Evolutionary conservation across 2,329 filamentous ascomycete species (phyloP), one percentile per base, ranked within the genome.

Genomic region (Aplosporella prunicola): DNA sequence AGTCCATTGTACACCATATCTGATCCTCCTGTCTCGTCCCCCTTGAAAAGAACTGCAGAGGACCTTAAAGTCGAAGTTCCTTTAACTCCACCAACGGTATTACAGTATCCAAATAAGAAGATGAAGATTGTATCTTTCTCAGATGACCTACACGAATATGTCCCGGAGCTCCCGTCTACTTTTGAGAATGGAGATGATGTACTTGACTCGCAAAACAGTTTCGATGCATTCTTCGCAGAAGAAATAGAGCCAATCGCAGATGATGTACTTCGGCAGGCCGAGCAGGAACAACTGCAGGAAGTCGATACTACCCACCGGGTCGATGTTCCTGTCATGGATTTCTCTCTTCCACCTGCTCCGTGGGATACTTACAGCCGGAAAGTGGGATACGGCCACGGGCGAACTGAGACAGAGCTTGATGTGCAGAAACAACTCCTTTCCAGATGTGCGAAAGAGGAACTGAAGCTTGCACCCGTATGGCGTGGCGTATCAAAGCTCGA

Each of bases 231-330:
- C 30, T 53, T 61, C 16, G 41, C 57, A 9, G 48, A 59, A 5
- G 40, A 55, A 1, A 43, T 68, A 3, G 49, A 50, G 20, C 54
- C 60, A 11, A 40, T 61, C 10, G 64, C 58, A 3, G 47, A 56
- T 20, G 47, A 61, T 20, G 60, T 53, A 3, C 51, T 59, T 3
- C 41, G 47, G 10, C 51, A 46, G 13, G 29, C 65, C 2, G 55
- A 61, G n/a, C 57, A 63, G 22, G 69, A 73, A 43, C 56, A 62
- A 35, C 52, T 73, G 2, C 56, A 57, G 7, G 64, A 64, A 41
- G 54, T 61, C 9, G 68, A 71, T 42, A 67, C 68, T 0, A 67
- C 60, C 4, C 56, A 59, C 33, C 61, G 71, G 25, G 61, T 73
- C 1, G 47, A 61, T n/a, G 60, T 74, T 4, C 71, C 71, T 0